These are phyloP conservation scores for Saturnispora silvae DNA, from an alignment of 805 yeast genomes.

Conservation along the genomic window DNA sequence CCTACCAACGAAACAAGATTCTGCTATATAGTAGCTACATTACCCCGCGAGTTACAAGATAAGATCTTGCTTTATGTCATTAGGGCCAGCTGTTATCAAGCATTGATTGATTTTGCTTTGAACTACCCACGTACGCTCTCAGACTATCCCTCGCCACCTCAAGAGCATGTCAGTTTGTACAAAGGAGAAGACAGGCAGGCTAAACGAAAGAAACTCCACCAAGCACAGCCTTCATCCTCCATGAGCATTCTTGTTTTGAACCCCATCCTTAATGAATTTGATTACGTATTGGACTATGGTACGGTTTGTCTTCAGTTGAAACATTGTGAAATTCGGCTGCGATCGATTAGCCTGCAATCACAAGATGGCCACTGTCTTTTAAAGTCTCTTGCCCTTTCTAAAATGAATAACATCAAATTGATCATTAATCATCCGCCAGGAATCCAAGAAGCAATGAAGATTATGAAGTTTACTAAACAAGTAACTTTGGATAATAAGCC, in stretches of 20 bases:
- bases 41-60: constrained; percentile 3
- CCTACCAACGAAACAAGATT: too few species aligned
- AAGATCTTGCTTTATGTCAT: neutral
- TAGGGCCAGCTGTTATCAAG: constrained; percentile 2
- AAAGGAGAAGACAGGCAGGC: neutral
- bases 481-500: neutral
- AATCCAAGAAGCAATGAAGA: constrained; percentile 1
- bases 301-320: constrained; percentile 4
- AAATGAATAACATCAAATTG: neutral
- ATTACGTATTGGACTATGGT: constrained; percentile 5
- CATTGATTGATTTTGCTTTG: constrained; percentile 4
- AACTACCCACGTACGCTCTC: neutral
- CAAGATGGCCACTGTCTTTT: constrained; percentile 1
- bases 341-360: constrained; percentile 5
- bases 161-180: neutral
- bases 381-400: constrained; percentile 3
- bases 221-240: neutral
- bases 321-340: constrained; percentile 3
- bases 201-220: neutral
- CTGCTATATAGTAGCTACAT: neutral
- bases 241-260: neutral
- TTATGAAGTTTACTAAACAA: constrained; percentile 4
- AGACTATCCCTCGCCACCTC: constrained; percentile 2
- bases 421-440: constrained; percentile 4
- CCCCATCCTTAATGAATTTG: constrained; percentile 1